These are phyloP conservation scores for Aureobasidium leucospermi DNA, from an alignment of 2,329 filamentous ascomycete genomes.

Conservation along the genomic window DNA sequence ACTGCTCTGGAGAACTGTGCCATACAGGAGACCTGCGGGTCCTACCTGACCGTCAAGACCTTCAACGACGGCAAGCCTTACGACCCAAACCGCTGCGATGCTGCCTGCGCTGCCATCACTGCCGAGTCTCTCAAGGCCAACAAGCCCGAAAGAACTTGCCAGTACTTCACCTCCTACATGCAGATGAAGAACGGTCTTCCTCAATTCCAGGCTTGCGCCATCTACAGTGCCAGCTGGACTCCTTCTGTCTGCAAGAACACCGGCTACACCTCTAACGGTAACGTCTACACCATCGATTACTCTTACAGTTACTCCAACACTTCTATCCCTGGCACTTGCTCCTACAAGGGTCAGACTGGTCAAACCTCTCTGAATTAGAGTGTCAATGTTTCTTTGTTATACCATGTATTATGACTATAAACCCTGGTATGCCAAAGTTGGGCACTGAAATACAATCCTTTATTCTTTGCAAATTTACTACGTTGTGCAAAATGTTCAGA, in stretches of 20 bases:
- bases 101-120: conserved; percentile 18
- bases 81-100: conserved; percentile 20
- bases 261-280: conserved; percentile 14
- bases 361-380: too few relatives aligned
- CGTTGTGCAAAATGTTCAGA: too few relatives aligned
- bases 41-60: too few relatives aligned
- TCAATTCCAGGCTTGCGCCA: conserved; percentile 30
- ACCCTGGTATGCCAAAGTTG: too few relatives aligned
- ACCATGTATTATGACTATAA: too few relatives aligned
- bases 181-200: conserved; percentile 31
- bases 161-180: conserved; percentile 34
- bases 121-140: neutral
- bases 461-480: too few relatives aligned
- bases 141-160: conserved; percentile 14
- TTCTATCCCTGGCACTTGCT: too few relatives aligned
- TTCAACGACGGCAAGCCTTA: conserved; percentile 15
- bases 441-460: too few relatives aligned
- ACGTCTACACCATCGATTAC: conserved; percentile 16
- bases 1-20: conserved; percentile 18
- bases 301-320: conserved; percentile 15
- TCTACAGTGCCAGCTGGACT: conserved; percentile 27
- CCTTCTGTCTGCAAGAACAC: conserved; percentile 18
- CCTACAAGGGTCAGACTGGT: conserved; percentile 6
- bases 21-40: too few relatives aligned
- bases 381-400: too few relatives aligned